Conservation (phyloP, 805 yeast genomes). For the Jamesozyma lodderae region DNA sequence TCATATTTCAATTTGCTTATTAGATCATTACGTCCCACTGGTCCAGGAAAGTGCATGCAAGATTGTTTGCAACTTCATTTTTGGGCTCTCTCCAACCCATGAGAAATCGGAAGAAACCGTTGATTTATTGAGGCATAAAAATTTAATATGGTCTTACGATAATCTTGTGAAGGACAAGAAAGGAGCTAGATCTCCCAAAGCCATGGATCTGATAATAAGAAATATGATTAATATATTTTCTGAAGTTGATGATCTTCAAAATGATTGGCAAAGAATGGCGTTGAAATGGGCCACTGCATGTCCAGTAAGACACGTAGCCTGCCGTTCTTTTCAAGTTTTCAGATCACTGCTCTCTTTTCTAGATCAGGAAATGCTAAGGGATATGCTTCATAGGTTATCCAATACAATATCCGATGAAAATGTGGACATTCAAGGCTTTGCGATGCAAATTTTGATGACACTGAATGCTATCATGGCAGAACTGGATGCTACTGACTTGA, state of each 20-base stretch:
- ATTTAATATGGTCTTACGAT: conserved; percentile 71
- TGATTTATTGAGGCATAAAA: conserved; percentile 44
- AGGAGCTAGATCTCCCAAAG: conserved; percentile 77
- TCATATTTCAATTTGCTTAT: conserved; percentile 68
- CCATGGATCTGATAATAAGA: conserved; percentile 69
- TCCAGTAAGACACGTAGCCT: conserved; percentile 93
- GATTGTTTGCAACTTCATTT: conserved; percentile 62
- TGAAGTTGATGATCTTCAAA: conserved; percentile 46
- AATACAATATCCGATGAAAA: conserved; percentile 88
- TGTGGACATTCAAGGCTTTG: conserved; percentile 87
- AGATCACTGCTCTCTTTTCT: conserved; percentile 71
- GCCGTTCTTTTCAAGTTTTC: conserved; percentile 90
- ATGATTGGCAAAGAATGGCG: conserved; percentile 78
- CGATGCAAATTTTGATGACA: conserved; percentile 96
- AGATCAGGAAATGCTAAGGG: conserved; percentile 83
- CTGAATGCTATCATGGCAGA: conserved; percentile 87
- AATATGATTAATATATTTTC: conserved; percentile 52
- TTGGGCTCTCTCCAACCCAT: conserved; percentile 45
- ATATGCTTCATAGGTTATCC: conserved; percentile 86
- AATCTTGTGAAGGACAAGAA: conserved; percentile 67
- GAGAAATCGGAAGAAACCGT: conserved; percentile 51
- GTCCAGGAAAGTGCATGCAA: conserved; percentile 81
- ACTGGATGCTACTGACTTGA: conserved; percentile 63
- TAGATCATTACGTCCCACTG: conserved; percentile 78
- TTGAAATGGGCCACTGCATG: conserved; percentile 95